Conservation (phyloP, 2,329 filamentous ascomycete species). For the Cryphonectria naterciae region DNA sequence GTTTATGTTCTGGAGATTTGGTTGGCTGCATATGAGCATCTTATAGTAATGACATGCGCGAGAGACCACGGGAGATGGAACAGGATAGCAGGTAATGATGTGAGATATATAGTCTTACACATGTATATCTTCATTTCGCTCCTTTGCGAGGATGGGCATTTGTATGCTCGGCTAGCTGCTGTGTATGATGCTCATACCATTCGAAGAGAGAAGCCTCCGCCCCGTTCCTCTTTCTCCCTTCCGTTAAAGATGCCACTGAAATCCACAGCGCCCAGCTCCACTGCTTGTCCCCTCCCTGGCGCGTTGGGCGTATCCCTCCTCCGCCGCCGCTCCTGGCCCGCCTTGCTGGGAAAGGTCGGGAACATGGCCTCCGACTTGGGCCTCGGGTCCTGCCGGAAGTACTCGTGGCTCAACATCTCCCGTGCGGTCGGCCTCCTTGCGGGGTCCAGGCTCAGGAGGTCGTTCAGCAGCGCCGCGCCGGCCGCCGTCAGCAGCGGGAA, state of each 20-base stretch:
- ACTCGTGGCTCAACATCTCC: constrained; percentile 77
- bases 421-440: constrained; percentile 69
- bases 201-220: constrained; percentile 68
- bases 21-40: constrained; percentile 10
- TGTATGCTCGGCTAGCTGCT: neutral
- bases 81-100: constrained; percentile 24
- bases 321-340: constrained; percentile 82
- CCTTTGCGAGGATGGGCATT: neutral
- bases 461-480: constrained; percentile 70
- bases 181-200: constrained; percentile 50
- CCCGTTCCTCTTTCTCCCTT: constrained; percentile 65
- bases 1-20: constrained; percentile 7
- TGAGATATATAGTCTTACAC: constrained; percentile 11
- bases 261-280: constrained; percentile 61
- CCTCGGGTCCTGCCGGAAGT: constrained; percentile 87
- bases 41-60: constrained; percentile 28
- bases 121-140: constrained; percentile 1
- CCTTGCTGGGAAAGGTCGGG: constrained; percentile 94
- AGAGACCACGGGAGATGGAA: constrained; percentile 11
- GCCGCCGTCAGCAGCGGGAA: constrained; percentile 82
- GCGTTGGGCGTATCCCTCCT: constrained; percentile 78
- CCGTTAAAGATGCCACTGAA: constrained; percentile 74
- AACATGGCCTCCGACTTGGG: constrained; percentile 93
- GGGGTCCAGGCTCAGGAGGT: constrained; percentile 77
- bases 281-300: constrained; percentile 74